A percentile compares a stretch with the other conserved stretches of the same genome.
These are phyloP conservation scores for Gigaspora rosea DNA, from an alignment of 192 early-diverging fungal genomes.

Conservation along the genomic window DNA sequence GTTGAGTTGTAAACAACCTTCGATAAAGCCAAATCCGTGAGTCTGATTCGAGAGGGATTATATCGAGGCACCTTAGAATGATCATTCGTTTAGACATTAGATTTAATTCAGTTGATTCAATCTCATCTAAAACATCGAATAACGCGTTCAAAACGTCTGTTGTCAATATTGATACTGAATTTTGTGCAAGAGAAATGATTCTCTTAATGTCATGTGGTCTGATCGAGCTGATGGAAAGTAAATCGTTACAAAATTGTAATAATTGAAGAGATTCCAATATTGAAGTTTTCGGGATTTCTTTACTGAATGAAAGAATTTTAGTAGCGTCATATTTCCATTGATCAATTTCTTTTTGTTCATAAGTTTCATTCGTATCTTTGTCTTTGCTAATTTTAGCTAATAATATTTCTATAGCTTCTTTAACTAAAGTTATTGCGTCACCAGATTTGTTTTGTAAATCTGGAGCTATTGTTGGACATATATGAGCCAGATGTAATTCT, in stretches of 20 bases:
- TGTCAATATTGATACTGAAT: slow-evolving; percentile 1
- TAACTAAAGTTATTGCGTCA: not conserved
- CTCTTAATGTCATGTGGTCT: not conserved
- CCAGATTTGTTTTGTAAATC: not conserved
- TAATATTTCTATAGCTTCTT: slow-evolving; percentile 7
- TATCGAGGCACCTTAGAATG: slow-evolving; percentile 17
- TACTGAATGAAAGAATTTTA: not conserved
- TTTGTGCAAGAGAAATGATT: not conserved
- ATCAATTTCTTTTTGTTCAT: not conserved
- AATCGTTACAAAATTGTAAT: slow-evolving; percentile 30
- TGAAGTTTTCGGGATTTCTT: slow-evolving; percentile 11
- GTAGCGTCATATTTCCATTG: slow-evolving; percentile 20
- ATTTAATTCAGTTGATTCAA: not conserved
- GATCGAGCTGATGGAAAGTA: slow-evolving; percentile 18
- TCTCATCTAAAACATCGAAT: slow-evolving; percentile 11
- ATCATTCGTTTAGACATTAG: not conserved
- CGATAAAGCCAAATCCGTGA: slow-evolving; percentile 10
- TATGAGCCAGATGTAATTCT: slow-evolving; percentile 9
- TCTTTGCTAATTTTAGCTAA: not conserved
- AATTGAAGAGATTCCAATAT: slow-evolving; percentile 4
- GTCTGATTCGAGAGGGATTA: slow-evolving; percentile 22
- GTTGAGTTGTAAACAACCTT: slow-evolving; percentile 19
- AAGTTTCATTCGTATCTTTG: not conserved
- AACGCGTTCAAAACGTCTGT: not conserved
- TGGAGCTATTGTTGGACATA: slow-evolving; percentile 3